These are phyloP conservation scores for Boechera divaricarpa DNA, from an alignment of 345 rosid genomes.

Conservation along the genomic window DNA sequence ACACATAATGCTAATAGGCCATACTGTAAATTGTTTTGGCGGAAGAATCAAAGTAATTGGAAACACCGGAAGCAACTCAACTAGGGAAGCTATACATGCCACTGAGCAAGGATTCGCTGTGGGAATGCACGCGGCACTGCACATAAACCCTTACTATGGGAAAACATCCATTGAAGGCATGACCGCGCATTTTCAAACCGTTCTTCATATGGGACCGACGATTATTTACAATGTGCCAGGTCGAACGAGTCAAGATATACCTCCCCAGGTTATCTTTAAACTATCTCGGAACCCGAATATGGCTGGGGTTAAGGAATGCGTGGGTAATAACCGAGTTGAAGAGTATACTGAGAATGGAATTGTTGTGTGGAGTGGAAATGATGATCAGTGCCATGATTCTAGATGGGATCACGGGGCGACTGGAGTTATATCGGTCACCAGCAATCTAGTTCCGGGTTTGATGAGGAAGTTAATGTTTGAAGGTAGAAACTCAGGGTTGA, in stretches of 20 bases:
- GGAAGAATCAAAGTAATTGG: slow-evolving; percentile 77
- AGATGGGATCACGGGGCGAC: slow-evolving; percentile 77
- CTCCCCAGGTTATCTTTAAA: slow-evolving; percentile 58
- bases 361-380: slow-evolving; percentile 89
- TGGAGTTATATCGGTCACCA: slow-evolving; percentile 78
- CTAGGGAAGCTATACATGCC: slow-evolving; percentile 89
- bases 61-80: slow-evolving; percentile 90
- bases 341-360: slow-evolving; percentile 67
- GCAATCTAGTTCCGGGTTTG: slow-evolving; percentile 76
- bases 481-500: slow-evolving; percentile 64
- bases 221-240: slow-evolving; percentile 87
- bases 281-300: slow-evolving; percentile 65
- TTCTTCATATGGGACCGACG: slow-evolving; percentile 85
- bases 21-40: slow-evolving; percentile 82
- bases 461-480: slow-evolving; percentile 69
- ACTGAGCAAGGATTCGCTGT: slow-evolving; percentile 91
- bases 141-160: slow-evolving; percentile 92
- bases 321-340: slow-evolving; percentile 69
- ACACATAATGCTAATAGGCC: slow-evolving; percentile 91
- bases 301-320: slow-evolving; percentile 83
- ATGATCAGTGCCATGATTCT: slow-evolving; percentile 86
- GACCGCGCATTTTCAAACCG: slow-evolving; percentile 70
- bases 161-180: slow-evolving; percentile 85
- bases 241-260: slow-evolving; percentile 85
- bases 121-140: slow-evolving; percentile 96